Percentiles rank a stretch among this genome's conserved stretches.
These are phyloP conservation scores for Phytopythium litorale DNA, from an alignment of 352 stramenopile genomes.

Conservation along the genomic window DNA sequence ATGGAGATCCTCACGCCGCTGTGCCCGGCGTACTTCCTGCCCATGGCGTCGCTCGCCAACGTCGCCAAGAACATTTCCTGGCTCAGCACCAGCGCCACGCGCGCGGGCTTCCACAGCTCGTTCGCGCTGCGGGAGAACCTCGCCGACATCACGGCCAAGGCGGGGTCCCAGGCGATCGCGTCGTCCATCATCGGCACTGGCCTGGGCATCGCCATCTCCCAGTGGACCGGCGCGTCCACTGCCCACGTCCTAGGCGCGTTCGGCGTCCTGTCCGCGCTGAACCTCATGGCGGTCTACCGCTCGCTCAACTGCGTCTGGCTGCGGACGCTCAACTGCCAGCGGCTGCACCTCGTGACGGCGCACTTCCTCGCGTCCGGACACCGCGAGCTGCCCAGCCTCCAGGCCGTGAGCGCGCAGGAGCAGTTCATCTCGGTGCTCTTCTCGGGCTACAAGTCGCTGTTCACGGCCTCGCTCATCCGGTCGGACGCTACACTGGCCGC, in stretches of 20 bases:
- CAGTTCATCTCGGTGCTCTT: slow-evolving; percentile 55
- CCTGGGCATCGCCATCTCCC: slow-evolving; percentile 60
- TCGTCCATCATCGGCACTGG: slow-evolving; percentile 85
- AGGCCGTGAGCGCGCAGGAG: slow-evolving; percentile 39
- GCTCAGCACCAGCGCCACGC: slow-evolving; percentile 91
- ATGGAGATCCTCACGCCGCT: slow-evolving; percentile 90
- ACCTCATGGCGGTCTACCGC: slow-evolving; percentile 60
- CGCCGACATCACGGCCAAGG: slow-evolving; percentile 95
- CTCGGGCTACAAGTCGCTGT: slow-evolving; percentile 48
- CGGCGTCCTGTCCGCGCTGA: slow-evolving; percentile 36
- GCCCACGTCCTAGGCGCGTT: slow-evolving; percentile 51
- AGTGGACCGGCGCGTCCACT: slow-evolving; percentile 49
- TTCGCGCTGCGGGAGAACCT: slow-evolving; percentile 90
- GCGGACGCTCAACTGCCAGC: slow-evolving; percentile 66
- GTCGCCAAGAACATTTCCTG: slow-evolving; percentile 96
- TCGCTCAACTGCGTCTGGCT: slow-evolving; percentile 55
- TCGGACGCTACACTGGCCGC: slow-evolving; percentile 42
- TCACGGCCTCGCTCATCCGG: slow-evolving; percentile 38
- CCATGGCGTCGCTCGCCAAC: slow-evolving; percentile 87
- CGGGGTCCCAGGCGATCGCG: slow-evolving; percentile 92
- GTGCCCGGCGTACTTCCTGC: slow-evolving; percentile 82
- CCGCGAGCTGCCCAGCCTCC: slow-evolving; percentile 17
- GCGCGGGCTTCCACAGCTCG: slow-evolving; percentile 93
- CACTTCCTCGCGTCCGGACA: slow-evolving; percentile 30
- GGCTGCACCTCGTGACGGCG: slow-evolving; percentile 46